These are phyloP conservation scores for Achlya hypogyna DNA, from an alignment of 352 stramenopile species.

Conservation along the genomic window DNA sequence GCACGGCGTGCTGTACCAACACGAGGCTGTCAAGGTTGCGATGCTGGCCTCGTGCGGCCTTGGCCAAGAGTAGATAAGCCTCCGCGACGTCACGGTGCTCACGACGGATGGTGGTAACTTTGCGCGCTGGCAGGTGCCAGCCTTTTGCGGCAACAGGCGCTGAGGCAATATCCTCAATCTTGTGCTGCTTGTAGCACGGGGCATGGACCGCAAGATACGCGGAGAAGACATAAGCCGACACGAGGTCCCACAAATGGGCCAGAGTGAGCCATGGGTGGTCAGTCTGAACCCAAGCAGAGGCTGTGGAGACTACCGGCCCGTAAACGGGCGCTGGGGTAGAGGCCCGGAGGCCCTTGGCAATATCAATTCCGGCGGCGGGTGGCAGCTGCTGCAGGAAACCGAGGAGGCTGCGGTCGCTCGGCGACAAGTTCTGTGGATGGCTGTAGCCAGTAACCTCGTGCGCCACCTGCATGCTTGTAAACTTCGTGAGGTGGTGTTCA, in stretches of 20 bases:
- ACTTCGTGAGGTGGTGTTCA: not conserved
- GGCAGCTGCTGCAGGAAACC: conserved; percentile 12
- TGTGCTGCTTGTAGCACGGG: not conserved
- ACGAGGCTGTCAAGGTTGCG: conserved; percentile 7
- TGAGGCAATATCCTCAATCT: not conserved
- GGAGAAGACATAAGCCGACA: conserved; percentile 14
- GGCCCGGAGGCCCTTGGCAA: not conserved
- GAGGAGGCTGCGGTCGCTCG: not conserved
- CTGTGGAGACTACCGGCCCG: not conserved
- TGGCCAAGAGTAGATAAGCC: conserved; percentile 8
- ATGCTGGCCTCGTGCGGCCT: conserved; percentile 7
- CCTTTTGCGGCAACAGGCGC: conserved; percentile 2
- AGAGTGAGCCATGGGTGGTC: not conserved
- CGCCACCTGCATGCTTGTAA: conserved; percentile 13
- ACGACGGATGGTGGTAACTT: not conserved
- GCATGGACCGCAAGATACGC: not conserved
- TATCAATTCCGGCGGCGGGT: conserved; percentile 1
- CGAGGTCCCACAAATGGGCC: conserved; percentile 8
- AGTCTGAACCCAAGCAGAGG: not conserved
- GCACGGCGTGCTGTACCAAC: conserved; percentile 5
- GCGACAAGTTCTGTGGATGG: not conserved
- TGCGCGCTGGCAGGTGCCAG: not conserved
- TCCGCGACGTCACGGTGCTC: not conserved
- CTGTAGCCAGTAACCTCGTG: not conserved
- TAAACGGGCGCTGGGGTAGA: not conserved